Conservation (phyloP, 768 basidiomycete species). For the Crucibulum laeve region DNA sequence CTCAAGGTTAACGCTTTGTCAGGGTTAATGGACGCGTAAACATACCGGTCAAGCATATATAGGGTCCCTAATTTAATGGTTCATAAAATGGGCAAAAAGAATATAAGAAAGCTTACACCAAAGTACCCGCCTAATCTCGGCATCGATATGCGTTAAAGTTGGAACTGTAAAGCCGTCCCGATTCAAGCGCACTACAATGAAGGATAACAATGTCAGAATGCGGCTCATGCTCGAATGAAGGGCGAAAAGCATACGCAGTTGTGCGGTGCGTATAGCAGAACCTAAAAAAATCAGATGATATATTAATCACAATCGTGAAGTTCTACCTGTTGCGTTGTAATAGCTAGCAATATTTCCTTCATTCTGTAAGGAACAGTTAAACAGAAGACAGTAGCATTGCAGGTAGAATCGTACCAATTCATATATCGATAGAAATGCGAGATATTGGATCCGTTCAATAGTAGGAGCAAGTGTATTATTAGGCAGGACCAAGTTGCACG, state of each 20-base stretch:
- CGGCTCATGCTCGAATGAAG: not conserved
- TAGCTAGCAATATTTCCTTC: conserved; percentile 9
- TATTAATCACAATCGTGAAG: not conserved
- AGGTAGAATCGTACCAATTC: conserved; percentile 4
- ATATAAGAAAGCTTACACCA: conserved; percentile 7
- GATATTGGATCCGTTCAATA: conserved; percentile 10
- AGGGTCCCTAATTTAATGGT: conserved; percentile 9
- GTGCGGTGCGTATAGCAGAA: conserved; percentile 13
- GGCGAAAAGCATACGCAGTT: conserved; percentile 6
- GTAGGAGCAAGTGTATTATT: conserved; percentile 5
- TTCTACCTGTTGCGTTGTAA: conserved; percentile 7
- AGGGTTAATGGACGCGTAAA: too few relatives aligned
- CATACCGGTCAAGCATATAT: conserved; percentile 12
- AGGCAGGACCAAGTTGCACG: conserved; percentile 6
- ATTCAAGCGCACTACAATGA: not conserved
- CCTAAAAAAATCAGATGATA: conserved; percentile 3
- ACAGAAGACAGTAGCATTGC: not conserved
- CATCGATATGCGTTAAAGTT: not conserved
- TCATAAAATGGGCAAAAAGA: not conserved
- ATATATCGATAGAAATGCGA: conserved; percentile 9
- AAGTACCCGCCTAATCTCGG: conserved; percentile 2
- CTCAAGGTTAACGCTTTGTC: not conserved
- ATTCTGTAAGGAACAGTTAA: conserved; percentile 6
- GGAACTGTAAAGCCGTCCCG: not conserved
- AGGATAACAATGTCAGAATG: not conserved